phyloP scores from a whole-genome alignment of 2,329 filamentous ascomycete species.

The Fusarium fracticaudum region DNA sequence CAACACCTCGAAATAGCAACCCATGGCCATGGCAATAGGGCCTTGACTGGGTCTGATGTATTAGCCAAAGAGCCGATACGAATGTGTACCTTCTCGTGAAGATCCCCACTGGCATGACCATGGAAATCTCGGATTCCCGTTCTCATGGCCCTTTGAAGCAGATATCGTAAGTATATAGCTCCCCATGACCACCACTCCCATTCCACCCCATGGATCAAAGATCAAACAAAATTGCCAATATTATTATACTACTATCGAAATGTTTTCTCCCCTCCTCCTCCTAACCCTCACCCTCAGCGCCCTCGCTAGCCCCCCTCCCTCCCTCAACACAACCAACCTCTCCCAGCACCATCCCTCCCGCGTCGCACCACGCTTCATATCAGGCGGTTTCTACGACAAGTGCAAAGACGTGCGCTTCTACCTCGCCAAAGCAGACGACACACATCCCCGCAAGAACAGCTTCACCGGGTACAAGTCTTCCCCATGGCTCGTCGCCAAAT shows the following conservation, averaged over 20 bases:
- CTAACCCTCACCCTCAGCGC: background rate
- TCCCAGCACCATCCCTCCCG: background rate
- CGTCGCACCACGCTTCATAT: background rate
- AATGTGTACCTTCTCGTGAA: background rate
- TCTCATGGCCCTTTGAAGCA: background rate
- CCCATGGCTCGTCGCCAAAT: slow-evolving; percentile 19
- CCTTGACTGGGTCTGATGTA: too few species aligned
- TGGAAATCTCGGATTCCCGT: background rate
- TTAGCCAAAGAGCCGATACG: background rate
- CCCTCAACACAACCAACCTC: background rate
- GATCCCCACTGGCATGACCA: too few species aligned
- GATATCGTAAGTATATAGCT: background rate
- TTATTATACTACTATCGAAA: background rate
- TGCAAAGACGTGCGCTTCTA: slow-evolving; percentile 31
- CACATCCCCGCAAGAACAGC: background rate
- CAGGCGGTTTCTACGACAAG: slow-evolving; percentile 16
- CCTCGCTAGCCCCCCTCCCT: too few species aligned
- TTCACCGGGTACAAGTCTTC: slow-evolving; percentile 17
- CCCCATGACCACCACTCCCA: background rate
- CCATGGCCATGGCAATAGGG: background rate
- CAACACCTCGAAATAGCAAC: background rate
- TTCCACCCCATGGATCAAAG: background rate
- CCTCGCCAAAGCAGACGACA: slow-evolving; percentile 18
- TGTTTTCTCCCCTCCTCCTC: slow-evolving; percentile 1
- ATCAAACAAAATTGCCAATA: background rate